Percentiles rank a stretch among this genome's conserved stretches.
Evolutionary conservation across 2,329 filamentous ascomycete species (phyloP).

Genomic region (Diplodia intermedia): DNA sequence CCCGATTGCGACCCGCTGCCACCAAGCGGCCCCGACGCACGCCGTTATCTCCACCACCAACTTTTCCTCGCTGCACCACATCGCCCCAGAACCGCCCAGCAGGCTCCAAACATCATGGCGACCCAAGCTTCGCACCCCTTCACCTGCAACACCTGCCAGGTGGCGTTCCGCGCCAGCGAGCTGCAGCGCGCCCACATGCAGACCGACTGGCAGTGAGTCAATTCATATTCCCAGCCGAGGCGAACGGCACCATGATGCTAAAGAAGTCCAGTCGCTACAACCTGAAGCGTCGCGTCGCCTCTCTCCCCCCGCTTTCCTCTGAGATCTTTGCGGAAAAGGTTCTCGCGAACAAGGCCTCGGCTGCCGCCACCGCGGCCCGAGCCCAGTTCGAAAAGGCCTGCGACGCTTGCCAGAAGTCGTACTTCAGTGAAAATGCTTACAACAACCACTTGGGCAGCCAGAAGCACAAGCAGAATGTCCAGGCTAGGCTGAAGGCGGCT

Average conservation of each 20-base stretch:
- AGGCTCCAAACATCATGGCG: conserved; percentile 41
- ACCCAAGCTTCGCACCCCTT: conserved; percentile 72
- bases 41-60: conserved; percentile 21
- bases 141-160: conserved; percentile 97
- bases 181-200: conserved; percentile 96
- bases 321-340: conserved; percentile 97
- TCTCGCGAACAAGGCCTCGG: conserved; percentile 83
- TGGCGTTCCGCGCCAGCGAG: conserved; percentile 93
- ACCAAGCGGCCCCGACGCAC: conserved; percentile 23
- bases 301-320: conserved; percentile 86
- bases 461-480: conserved; percentile 79
- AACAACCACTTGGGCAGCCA: conserved; percentile 90
- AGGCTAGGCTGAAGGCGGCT: conserved; percentile 51
- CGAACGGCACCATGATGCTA: conserved; percentile 2
- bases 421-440: conserved; percentile 96
- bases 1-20: conserved; percentile 24
- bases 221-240: conserved; percentile 4
- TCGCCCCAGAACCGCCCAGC: not conserved
- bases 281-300: conserved; percentile 90
- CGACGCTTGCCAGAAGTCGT: conserved; percentile 84
- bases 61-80: conserved; percentile 28
- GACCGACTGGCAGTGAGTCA: conserved; percentile 93
- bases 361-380: conserved; percentile 83
- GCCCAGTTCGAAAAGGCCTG: conserved; percentile 88
- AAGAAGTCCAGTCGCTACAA: conserved; percentile 78